Conservation (phyloP, 495 filamentous ascomycete species). For the Penicillium turbatum region DNA sequence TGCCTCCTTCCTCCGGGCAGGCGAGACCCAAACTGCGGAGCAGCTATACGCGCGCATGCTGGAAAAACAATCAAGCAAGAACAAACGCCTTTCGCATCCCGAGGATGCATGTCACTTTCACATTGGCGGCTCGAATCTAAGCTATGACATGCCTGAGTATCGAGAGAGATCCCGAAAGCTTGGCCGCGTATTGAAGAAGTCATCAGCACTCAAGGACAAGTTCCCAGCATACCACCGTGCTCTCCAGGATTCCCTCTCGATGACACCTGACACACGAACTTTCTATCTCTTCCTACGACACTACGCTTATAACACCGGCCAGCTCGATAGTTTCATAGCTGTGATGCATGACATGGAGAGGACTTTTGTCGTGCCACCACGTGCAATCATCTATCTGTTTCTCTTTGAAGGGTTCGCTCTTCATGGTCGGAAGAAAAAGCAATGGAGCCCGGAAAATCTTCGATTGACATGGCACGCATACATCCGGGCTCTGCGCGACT, state of each 20-base stretch:
- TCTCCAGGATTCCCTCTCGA: conserved; percentile 35
- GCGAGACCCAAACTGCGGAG: conserved; percentile 68
- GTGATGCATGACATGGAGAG: conserved; percentile 42
- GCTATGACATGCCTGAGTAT: conserved; percentile 22
- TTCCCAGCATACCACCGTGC: conserved; percentile 31
- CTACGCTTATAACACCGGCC: conserved; percentile 35
- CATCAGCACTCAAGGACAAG: conserved; percentile 24
- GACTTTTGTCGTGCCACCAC: conserved; percentile 34
- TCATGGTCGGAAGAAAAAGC: conserved; percentile 61
- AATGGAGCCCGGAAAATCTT: conserved; percentile 62
- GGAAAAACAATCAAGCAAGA: conserved; percentile 33
- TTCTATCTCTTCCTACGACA: conserved; percentile 41
- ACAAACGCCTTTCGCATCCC: background rate
- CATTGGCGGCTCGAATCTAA: background rate
- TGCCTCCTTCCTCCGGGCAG: conserved; percentile 65
- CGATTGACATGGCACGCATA: conserved; percentile 39
- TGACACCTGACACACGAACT: conserved; percentile 45
- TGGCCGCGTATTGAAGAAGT: conserved; percentile 36
- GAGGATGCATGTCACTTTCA: background rate
- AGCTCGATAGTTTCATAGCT: conserved; percentile 33
- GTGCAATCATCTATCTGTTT: conserved; percentile 38
- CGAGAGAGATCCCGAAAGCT: conserved; percentile 29
- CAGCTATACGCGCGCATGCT: conserved; percentile 78
- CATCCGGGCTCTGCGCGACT: conserved; percentile 52
- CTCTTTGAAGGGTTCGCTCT: conserved; percentile 70